Conservation (phyloP, 441 rosid species). For the California macrophylla region DNA sequence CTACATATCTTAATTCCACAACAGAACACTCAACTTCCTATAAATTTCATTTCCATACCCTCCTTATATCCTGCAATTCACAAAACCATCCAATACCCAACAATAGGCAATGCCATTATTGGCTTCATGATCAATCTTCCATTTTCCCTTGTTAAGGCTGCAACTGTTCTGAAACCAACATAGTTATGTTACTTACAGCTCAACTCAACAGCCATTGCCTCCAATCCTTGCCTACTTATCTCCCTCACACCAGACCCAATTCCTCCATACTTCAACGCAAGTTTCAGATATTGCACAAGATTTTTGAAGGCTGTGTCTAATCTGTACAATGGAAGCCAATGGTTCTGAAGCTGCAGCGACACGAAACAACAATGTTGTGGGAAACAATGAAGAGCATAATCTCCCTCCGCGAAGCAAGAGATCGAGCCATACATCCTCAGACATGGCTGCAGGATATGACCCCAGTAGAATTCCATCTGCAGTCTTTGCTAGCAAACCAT, state of each 20-base stretch:
- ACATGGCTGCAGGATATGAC: conserved; percentile 22
- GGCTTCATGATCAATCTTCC: background rate
- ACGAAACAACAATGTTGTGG: background rate
- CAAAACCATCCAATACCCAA: background rate
- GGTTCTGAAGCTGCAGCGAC: conserved; percentile 10
- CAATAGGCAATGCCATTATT: background rate
- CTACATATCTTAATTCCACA: background rate
- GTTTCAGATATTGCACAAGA: background rate
- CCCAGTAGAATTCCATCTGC: conserved; percentile 61
- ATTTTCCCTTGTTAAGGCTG: background rate
- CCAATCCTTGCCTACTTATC: background rate
- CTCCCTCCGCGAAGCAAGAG: background rate
- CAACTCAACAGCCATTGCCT: background rate
- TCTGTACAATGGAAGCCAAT: background rate
- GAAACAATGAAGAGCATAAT: conserved; percentile 9
- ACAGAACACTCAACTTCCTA: background rate
- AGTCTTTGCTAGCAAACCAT: conserved; percentile 34
- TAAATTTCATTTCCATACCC: background rate
- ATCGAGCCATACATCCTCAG: background rate
- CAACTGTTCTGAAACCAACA: background rate
- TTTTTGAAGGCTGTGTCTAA: background rate
- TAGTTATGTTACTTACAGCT: background rate
- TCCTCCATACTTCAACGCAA: background rate
- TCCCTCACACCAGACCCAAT: background rate
- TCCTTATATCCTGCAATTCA: background rate